Percentiles rank a stretch among this genome's conserved stretches.
These are phyloP conservation scores for Leccinum aurantiacum DNA, from an alignment of 768 basidiomycete species.

Conservation along the genomic window DNA sequence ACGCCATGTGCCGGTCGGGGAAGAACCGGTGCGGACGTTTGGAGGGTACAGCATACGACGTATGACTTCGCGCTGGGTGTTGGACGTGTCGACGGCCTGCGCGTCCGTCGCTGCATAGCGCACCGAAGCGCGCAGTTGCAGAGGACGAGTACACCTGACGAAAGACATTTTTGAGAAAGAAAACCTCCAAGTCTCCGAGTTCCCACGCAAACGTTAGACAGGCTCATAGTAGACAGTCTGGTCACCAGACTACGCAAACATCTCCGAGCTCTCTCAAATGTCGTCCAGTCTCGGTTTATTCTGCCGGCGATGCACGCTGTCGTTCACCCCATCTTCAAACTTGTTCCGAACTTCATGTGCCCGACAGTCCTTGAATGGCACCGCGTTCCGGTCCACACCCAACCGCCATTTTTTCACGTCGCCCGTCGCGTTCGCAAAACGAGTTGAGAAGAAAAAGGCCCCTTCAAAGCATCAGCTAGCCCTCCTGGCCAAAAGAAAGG, in stretches of 20 bases:
- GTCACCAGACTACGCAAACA: background rate
- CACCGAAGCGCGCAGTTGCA: constrained; percentile 38
- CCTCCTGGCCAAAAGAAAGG: constrained; percentile 60
- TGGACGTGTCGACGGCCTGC: constrained; percentile 34
- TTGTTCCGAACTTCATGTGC: background rate
- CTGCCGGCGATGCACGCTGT: constrained; percentile 27
- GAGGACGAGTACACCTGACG: constrained; percentile 35
- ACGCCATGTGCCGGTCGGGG: constrained; percentile 83
- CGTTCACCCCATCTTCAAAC: background rate
- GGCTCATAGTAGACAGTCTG: too few relatives aligned
- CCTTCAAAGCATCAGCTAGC: constrained; percentile 72
- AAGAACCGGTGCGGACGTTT: constrained; percentile 65
- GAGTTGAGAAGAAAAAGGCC: constrained; percentile 54
- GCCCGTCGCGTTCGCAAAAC: constrained; percentile 42
- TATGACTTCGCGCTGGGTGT: constrained; percentile 70
- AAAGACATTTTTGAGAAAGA: constrained; percentile 40
- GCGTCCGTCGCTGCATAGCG: constrained; percentile 42
- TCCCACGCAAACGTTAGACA: constrained; percentile 25
- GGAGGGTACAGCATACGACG: constrained; percentile 80
- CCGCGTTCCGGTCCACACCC: background rate
- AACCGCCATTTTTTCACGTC: constrained; percentile 52
- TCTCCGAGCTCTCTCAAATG: constrained; percentile 17
- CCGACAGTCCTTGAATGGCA: constrained; percentile 7
- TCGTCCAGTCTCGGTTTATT: constrained; percentile 21
- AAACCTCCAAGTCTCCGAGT: background rate